These are phyloP conservation scores for Domatiomyces catenatus DNA, from an alignment of 2,329 filamentous ascomycete species.

Conservation along the genomic window DNA sequence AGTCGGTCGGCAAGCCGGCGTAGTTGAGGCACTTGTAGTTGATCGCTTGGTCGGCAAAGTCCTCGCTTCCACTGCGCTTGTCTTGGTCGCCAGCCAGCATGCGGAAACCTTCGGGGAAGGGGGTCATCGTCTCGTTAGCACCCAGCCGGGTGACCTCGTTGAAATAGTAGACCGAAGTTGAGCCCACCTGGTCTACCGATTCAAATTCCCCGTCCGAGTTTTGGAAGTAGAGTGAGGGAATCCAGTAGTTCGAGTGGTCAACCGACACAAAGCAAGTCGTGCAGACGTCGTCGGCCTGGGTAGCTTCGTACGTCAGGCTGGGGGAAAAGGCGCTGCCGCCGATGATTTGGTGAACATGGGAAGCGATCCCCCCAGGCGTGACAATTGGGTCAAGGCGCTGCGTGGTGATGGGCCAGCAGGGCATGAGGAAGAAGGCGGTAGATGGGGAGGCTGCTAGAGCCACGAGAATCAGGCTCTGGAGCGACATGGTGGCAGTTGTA, in stretches of 20 bases:
- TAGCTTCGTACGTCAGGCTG: constrained; percentile 3
- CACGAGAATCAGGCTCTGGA: neutral
- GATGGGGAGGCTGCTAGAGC: constrained; percentile 3
- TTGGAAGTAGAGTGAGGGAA: constrained; percentile 62
- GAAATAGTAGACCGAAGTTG: constrained; percentile 23
- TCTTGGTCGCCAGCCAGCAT: constrained; percentile 63
- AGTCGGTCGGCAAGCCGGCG: constrained; percentile 52
- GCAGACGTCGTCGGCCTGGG: constrained; percentile 60
- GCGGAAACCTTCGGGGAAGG: constrained; percentile 62
- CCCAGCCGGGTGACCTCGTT: constrained; percentile 21
- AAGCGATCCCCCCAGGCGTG: constrained; percentile 40
- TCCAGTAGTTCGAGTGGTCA: constrained; percentile 84
- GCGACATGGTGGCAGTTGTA: neutral
- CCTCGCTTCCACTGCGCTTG: constrained; percentile 26
- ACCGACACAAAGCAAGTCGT: constrained; percentile 66
- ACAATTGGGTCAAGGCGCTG: constrained; percentile 50
- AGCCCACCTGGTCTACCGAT: constrained; percentile 35
- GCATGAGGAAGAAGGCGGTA: constrained; percentile 2
- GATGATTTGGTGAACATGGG: constrained; percentile 60
- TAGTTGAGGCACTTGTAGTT: constrained; percentile 29
- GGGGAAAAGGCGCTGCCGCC: constrained; percentile 52
- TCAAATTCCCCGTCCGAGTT: constrained; percentile 42
- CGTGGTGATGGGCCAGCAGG: constrained; percentile 2
- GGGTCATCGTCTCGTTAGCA: constrained; percentile 42
- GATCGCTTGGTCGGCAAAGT: constrained; percentile 3